These are phyloP conservation scores for Zopfochytrium polystomum DNA, from an alignment of 371 early-diverging fungal genomes.

Conservation along the genomic window DNA sequence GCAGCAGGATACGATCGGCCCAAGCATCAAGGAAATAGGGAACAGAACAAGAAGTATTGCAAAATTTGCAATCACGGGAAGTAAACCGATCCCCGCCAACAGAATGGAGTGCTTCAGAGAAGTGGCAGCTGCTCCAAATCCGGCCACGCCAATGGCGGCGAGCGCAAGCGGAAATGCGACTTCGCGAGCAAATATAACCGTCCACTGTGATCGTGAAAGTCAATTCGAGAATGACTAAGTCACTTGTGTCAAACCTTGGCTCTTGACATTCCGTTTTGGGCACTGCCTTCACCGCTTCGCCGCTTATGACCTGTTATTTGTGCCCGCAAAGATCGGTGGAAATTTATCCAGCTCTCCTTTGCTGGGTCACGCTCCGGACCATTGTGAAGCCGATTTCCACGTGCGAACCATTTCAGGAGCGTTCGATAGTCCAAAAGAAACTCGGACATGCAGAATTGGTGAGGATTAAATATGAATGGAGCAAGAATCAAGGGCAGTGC, in stretches of 20 bases:
- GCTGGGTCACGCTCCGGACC: background rate
- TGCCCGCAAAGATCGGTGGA: conserved; percentile 14
- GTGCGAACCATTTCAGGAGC: conserved; percentile 21
- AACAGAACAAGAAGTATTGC: conserved; percentile 67
- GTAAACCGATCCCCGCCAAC: conserved; percentile 63
- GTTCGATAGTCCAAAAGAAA: conserved; percentile 23
- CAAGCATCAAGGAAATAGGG: conserved; percentile 66
- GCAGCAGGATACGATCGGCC: conserved; percentile 69
- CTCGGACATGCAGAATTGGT: conserved; percentile 24
- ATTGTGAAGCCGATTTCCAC: background rate
- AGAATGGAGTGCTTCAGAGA: conserved; percentile 51
- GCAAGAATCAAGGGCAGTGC: conserved; percentile 25
- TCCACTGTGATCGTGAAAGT: conserved; percentile 12
- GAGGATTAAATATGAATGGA: conserved; percentile 35
- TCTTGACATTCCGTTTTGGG: background rate
- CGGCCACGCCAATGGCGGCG: conserved; percentile 59
- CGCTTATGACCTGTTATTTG: conserved; percentile 24
- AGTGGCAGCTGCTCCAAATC: conserved; percentile 42
- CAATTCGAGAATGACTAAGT: no score
- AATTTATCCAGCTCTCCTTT: conserved; percentile 16
- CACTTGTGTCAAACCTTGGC: conserved; percentile 1
- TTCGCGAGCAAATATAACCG: conserved; percentile 72
- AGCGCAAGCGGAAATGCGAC: conserved; percentile 67
- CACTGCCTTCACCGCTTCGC: background rate
- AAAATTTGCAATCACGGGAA: conserved; percentile 71